Conservation (phyloP, 176 grass and related monocot species). For the Eremochloa ophiuroides region DNA sequence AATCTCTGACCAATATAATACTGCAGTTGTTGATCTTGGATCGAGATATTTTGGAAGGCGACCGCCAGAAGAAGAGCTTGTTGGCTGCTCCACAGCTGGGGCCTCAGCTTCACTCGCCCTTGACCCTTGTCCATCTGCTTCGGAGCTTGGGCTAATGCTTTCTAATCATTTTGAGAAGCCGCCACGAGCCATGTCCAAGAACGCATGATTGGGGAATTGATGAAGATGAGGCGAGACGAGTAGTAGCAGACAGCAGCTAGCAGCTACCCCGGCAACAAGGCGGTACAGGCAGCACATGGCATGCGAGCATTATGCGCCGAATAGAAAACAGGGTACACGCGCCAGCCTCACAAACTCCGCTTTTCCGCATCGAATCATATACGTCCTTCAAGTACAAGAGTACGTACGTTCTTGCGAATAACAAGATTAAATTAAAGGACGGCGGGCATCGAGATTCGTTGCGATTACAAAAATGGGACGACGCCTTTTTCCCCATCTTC, state of each 20-base stretch:
- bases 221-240: too few relatives aligned
- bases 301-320: slow-evolving; percentile 9
- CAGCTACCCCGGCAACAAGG: neutral
- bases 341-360: neutral
- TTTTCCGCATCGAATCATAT: slow-evolving; percentile 1
- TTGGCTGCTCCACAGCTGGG: neutral
- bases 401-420: neutral
- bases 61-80: neutral
- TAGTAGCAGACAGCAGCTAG: neutral
- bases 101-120: too few relatives aligned
- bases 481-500: neutral
- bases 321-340: neutral
- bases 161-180: too few relatives aligned
- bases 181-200: too few relatives aligned
- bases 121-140: too few relatives aligned
- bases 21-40: neutral
- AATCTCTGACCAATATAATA: neutral
- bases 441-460: neutral
- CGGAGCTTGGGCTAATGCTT: too few relatives aligned
- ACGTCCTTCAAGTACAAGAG: neutral
- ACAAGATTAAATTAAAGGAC: neutral
- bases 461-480: neutral
- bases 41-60: neutral
- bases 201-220: too few relatives aligned
- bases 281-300: slow-evolving; percentile 3